Conservation (phyloP, 352 stramenopile genomes). For the Peronosclerospora sorghi region DNA sequence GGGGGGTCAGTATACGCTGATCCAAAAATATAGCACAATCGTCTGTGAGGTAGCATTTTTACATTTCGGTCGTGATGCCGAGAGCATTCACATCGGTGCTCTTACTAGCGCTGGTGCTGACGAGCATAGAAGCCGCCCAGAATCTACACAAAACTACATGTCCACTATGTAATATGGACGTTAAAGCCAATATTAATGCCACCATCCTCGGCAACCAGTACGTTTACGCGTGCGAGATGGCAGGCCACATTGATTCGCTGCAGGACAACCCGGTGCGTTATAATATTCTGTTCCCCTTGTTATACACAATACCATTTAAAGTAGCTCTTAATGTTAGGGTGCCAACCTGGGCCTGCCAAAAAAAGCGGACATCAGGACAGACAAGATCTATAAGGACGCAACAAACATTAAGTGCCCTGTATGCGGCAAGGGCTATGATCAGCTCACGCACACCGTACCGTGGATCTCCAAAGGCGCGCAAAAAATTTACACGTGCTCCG, state of each 20-base stretch:
- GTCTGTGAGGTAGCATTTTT: no score
- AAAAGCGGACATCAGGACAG: slow-evolving; percentile 41
- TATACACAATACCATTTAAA: no score
- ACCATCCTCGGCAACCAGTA: slow-evolving; percentile 58
- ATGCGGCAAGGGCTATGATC: slow-evolving; percentile 40
- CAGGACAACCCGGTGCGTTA: slow-evolving; percentile 55
- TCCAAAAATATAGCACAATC: no score
- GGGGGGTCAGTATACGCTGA: no score
- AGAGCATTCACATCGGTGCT: slow-evolving; percentile 16
- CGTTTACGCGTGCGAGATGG: slow-evolving; percentile 80
- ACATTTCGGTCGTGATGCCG: slow-evolving; percentile 7
- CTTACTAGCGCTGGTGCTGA: slow-evolving; percentile 15
- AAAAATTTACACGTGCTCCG: slow-evolving; percentile 69
- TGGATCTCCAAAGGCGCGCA: slow-evolving; percentile 59
- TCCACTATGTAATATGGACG: slow-evolving; percentile 48
- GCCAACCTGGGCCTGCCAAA: slow-evolving; percentile 34
- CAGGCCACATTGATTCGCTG: slow-evolving; percentile 64
- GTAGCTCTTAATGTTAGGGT: slow-evolving; percentile 1
- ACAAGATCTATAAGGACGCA: slow-evolving; percentile 59
- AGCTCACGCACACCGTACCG: slow-evolving; percentile 64
- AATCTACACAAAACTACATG: slow-evolving; percentile 48
- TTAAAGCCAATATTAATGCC: slow-evolving; percentile 45
- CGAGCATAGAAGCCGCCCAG: slow-evolving; percentile 23
- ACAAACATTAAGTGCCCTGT: slow-evolving; percentile 48
- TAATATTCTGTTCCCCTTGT: background rate